These are phyloP conservation scores for Raddia guianensis DNA, from an alignment of 176 grass and related monocot species.

Conservation along the genomic window DNA sequence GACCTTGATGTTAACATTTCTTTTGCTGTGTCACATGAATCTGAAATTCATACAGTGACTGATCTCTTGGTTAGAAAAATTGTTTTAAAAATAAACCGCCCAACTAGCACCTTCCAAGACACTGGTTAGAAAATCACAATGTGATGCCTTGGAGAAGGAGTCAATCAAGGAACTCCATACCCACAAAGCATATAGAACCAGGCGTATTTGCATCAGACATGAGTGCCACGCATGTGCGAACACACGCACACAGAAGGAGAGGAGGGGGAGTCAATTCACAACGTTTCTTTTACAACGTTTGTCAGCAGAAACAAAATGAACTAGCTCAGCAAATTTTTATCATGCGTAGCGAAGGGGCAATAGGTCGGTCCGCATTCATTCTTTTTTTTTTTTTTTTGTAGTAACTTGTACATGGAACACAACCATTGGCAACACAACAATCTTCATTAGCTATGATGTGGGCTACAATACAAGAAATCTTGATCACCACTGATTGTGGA, in stretches of 20 bases:
- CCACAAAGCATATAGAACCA: neutral
- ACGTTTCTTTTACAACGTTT: no score
- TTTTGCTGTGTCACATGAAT: neutral
- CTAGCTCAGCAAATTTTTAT: neutral
- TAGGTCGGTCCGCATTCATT: neutral
- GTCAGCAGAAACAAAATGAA: neutral
- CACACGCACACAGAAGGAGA: neutral
- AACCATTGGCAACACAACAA: neutral
- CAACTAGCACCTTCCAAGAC: no score
- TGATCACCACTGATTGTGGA: neutral
- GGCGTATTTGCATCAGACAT: neutral
- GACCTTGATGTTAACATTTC: neutral
- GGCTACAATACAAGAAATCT: neutral
- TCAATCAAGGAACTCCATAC: neutral
- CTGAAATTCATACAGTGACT: slow-evolving; percentile 1
- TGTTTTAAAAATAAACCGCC: no score
- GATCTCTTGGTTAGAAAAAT: neutral
- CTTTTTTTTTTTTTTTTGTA: neutral
- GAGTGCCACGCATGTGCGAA: neutral
- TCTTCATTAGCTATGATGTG: slow-evolving; percentile 8
- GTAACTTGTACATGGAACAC: neutral
- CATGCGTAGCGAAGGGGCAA: neutral
- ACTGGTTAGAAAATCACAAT: neutral
- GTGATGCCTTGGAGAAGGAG: neutral
- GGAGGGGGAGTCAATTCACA: neutral